These are phyloP conservation scores for Holtermanniella nyarrowii DNA, from an alignment of 768 basidiomycete species.

Conservation along the genomic window DNA sequence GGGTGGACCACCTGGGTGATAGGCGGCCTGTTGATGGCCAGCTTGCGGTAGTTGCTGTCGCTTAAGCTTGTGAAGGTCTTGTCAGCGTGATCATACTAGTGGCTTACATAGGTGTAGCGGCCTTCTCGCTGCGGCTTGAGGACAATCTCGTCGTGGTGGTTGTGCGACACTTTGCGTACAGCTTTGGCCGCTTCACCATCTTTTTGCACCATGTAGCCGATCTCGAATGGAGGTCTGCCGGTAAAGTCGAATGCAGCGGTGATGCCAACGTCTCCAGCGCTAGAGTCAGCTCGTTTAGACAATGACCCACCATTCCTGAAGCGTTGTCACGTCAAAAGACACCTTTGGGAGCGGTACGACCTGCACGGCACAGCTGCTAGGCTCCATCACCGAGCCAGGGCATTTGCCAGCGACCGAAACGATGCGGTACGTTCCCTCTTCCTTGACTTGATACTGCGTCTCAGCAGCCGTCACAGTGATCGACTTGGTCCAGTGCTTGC, in stretches of 20 bases:
- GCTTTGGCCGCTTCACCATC: conserved; percentile 45
- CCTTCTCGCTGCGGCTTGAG: conserved; percentile 82
- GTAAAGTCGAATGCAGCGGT: conserved; percentile 74
- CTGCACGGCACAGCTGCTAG: conserved; percentile 62
- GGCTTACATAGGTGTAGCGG: conserved; percentile 62
- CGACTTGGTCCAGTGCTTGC: conserved; percentile 56
- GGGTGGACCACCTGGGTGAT: conserved; percentile 87
- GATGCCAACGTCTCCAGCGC: conserved; percentile 67
- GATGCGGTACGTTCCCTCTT: conserved; percentile 71
- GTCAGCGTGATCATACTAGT: not conserved
- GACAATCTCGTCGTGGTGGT: conserved; percentile 63
- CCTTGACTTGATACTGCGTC: conserved; percentile 16
- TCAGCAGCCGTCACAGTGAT: conserved; percentile 46
- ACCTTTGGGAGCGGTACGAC: conserved; percentile 58
- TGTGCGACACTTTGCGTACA: conserved; percentile 49
- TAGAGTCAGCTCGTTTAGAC: conserved; percentile 5
- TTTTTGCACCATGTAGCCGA: conserved; percentile 64
- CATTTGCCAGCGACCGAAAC: conserved; percentile 64
- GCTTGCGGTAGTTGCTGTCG: conserved; percentile 71
- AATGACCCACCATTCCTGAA: conserved; percentile 69
- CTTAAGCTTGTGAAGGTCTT: conserved; percentile 59
- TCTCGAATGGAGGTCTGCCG: conserved; percentile 78
- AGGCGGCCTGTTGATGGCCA: conserved; percentile 59
- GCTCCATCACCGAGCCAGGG: conserved; percentile 69
- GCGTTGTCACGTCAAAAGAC: conserved; percentile 76